Percentiles rank a stretch among this genome's conserved stretches.
Evolutionary conservation across 768 basidiomycete species (phyloP).

Genomic region (Xerocomus potaroensis): DNA sequence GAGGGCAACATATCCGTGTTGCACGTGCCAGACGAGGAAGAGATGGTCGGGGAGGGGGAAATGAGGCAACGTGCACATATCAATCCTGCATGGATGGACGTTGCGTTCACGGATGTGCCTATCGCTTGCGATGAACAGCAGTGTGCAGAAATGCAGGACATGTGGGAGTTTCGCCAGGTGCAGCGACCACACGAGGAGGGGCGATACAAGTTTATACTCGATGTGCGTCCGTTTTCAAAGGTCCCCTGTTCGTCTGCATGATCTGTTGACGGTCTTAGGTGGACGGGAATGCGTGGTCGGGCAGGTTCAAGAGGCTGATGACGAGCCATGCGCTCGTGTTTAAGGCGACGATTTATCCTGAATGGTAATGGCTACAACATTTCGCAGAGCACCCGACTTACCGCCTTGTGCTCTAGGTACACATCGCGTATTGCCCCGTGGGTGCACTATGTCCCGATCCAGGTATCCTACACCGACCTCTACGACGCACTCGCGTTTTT

Average conservation of each 20-base stretch:
- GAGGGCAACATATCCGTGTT: conserved; percentile 39
- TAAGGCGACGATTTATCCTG: conserved; percentile 70
- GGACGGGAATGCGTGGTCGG: conserved; percentile 66
- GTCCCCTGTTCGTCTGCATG: not conserved
- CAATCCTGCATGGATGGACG: conserved; percentile 56
- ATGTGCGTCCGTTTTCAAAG: conserved; percentile 36
- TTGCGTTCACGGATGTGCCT: conserved; percentile 50
- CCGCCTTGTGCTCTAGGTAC: not conserved
- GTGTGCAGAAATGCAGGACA: conserved; percentile 41
- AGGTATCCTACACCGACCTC: conserved; percentile 61
- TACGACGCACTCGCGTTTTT: conserved; percentile 74
- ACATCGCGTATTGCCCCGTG: conserved; percentile 55
- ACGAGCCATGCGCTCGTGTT: conserved; percentile 60
- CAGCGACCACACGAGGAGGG: conserved; percentile 48
- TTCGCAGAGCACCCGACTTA: not conserved
- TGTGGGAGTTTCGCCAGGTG: conserved; percentile 47
- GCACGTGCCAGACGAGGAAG: conserved; percentile 22
- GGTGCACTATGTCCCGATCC: conserved; percentile 73
- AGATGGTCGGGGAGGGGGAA: conserved; percentile 36
- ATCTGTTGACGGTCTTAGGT: conserved; percentile 27
- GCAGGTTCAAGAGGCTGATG: conserved; percentile 63
- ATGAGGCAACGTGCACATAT: conserved; percentile 35
- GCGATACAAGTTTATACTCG: conserved; percentile 57
- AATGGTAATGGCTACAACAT: too few species aligned
- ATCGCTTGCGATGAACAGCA: conserved; percentile 38